Percentiles rank a stretch among this genome's conserved stretches.
These are phyloP conservation scores for Trichoderma lentiforme DNA, from an alignment of 2,329 filamentous ascomycete genomes.

Conservation along the genomic window DNA sequence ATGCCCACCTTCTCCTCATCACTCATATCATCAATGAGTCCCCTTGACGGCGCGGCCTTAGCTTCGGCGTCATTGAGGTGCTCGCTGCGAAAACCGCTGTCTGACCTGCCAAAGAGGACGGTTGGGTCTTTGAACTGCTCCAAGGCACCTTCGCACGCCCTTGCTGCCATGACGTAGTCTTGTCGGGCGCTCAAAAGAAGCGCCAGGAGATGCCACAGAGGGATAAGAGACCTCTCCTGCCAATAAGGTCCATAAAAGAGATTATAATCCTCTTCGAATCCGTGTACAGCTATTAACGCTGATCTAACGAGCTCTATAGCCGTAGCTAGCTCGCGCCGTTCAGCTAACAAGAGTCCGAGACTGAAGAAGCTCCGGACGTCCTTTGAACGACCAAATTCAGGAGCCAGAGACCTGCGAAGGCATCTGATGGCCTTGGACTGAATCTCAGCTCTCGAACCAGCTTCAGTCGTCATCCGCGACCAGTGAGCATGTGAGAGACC, in stretches of 20 bases:
- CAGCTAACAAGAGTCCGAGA: slow-evolving; percentile 79
- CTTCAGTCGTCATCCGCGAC: slow-evolving; percentile 78
- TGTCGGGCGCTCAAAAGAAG: slow-evolving; percentile 82
- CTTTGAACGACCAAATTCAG: slow-evolving; percentile 61
- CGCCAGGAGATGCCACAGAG: slow-evolving; percentile 87
- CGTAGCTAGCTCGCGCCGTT: slow-evolving; percentile 73
- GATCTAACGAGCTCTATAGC: slow-evolving; percentile 81
- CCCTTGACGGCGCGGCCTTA: slow-evolving; percentile 32
- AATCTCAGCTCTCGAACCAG: slow-evolving; percentile 64
- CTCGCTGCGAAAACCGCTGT: slow-evolving; percentile 59
- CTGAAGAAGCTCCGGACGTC: slow-evolving; percentile 78
- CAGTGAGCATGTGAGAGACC: slow-evolving; percentile 84
- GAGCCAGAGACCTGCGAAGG: slow-evolving; percentile 68
- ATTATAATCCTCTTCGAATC: slow-evolving; percentile 42
- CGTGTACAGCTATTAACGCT: slow-evolving; percentile 62
- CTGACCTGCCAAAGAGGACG: slow-evolving; percentile 64
- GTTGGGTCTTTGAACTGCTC: slow-evolving; percentile 77
- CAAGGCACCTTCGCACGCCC: slow-evolving; percentile 85
- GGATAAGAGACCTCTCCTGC: slow-evolving; percentile 66
- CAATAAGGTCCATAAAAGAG: slow-evolving; percentile 49
- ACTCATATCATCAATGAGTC: slow-evolving; percentile 75
- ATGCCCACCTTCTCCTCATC: slow-evolving; percentile 80
- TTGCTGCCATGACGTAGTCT: slow-evolving; percentile 75
- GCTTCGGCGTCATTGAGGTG: slow-evolving; percentile 58
- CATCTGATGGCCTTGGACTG: slow-evolving; percentile 75